Conservation (phyloP, 1,284 basidiomycete species). For the Gomphus bonarii region DNA sequence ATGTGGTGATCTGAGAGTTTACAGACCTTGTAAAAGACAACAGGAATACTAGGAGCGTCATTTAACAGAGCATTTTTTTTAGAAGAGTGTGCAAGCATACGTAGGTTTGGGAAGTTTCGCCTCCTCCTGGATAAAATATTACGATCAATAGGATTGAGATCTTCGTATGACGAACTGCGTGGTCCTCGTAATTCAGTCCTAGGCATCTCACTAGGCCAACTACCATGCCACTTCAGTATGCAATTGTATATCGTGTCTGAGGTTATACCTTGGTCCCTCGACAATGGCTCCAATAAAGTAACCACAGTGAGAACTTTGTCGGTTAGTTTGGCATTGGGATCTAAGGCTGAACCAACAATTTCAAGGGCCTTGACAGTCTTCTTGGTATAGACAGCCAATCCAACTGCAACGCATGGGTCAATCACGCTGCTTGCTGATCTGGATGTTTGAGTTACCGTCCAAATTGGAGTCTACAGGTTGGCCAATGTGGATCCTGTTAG, state of each 20-base stretch:
- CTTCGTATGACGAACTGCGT: slow-evolving; percentile 43
- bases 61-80: slow-evolving; percentile 3
- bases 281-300: slow-evolving; percentile 59
- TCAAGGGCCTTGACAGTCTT: slow-evolving; percentile 55
- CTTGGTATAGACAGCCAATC: slow-evolving; percentile 47
- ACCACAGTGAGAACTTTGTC: slow-evolving; percentile 56
- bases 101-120: slow-evolving; percentile 50
- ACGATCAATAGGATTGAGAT: not conserved
- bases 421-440: not conserved
- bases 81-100: slow-evolving; percentile 26
- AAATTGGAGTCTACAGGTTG: slow-evolving; percentile 59
- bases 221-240: slow-evolving; percentile 28
- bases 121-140: slow-evolving; percentile 40
- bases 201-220: slow-evolving; percentile 66
- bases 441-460: slow-evolving; percentile 36
- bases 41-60: not conserved
- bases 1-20: not conserved
- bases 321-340: slow-evolving; percentile 52
- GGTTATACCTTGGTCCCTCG: slow-evolving; percentile 24
- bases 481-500: slow-evolving; percentile 62
- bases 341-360: slow-evolving; percentile 55
- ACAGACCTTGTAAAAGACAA: slow-evolving; percentile 13
- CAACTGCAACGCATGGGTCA: slow-evolving; percentile 35
- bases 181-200: slow-evolving; percentile 73
- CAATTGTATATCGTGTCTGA: not conserved